Evolutionary conservation across 1,284 basidiomycete genomes (phyloP).

Genomic region (Ceratobasidium sp.): DNA sequence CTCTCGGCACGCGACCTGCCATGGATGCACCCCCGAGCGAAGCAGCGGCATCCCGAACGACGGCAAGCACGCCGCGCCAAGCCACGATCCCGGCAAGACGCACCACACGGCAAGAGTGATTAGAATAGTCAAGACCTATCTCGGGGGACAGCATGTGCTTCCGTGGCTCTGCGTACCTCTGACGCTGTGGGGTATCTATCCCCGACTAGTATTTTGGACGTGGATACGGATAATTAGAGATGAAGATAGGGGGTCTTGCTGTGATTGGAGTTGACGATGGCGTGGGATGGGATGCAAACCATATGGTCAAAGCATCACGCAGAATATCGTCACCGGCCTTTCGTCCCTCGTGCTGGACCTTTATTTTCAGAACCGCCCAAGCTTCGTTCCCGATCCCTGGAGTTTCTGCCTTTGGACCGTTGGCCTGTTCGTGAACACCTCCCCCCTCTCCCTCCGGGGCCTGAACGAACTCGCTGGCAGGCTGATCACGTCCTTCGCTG

Average conservation of each 20-base stretch:
- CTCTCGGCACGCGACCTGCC: not conserved
- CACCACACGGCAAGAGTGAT: not conserved
- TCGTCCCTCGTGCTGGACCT: not conserved
- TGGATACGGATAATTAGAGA: too few species aligned
- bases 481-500: not conserved
- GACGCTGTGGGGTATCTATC: constrained; percentile 6
- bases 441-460: not conserved
- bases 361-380: not conserved
- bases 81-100: not conserved
- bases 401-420: not conserved
- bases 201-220: not conserved
- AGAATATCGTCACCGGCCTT: not conserved
- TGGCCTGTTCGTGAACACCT: not conserved
- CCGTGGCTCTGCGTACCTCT: not conserved
- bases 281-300: not conserved
- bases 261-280: not conserved
- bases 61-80: not conserved
- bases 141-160: not conserved
- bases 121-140: not conserved
- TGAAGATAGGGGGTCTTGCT: not conserved
- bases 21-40: not conserved
- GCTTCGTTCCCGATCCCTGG: not conserved
- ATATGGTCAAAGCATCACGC: not conserved
- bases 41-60: not conserved
- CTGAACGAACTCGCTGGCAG: not conserved